Conservation (phyloP, 2,329 filamentous ascomycete genomes). For the Golovinomyces cichoracearum region DNA sequence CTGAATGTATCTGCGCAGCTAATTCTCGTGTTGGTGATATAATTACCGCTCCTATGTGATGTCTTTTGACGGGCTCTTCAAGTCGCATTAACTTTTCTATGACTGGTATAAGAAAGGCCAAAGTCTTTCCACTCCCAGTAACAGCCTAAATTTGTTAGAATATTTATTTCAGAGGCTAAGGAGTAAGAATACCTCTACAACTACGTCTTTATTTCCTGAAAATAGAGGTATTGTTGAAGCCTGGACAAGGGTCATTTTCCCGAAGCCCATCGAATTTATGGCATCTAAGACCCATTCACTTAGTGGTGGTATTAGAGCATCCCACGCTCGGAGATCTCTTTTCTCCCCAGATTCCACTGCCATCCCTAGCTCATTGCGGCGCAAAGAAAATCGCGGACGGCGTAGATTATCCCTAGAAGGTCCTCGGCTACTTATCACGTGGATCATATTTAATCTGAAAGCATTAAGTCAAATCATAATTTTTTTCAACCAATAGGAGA, state of each 20-base stretch:
- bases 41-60: slow-evolving; percentile 75
- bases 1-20: slow-evolving; percentile 67
- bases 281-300: slow-evolving; percentile 72
- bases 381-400: neutral
- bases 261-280: slow-evolving; percentile 60
- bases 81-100: slow-evolving; percentile 57
- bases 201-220: slow-evolving; percentile 71
- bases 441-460: no score
- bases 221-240: slow-evolving; percentile 74
- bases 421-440: no score
- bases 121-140: slow-evolving; percentile 73
- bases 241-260: slow-evolving; percentile 80
- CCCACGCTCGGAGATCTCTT: slow-evolving; percentile 32
- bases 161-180: neutral
- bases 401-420: no score
- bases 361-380: neutral
- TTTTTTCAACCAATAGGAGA: no score
- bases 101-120: slow-evolving; percentile 62
- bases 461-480: no score
- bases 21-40: slow-evolving; percentile 84
- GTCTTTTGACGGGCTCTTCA: slow-evolving; percentile 61
- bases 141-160: slow-evolving; percentile 33
- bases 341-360: slow-evolving; percentile 13
- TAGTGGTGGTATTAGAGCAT: slow-evolving; percentile 40
- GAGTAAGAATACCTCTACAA: slow-evolving; percentile 40